These are phyloP conservation scores for Mesembryanthemum crystallinum DNA, from an alignment of 148 eudicot genomes.

Conservation along the genomic window DNA sequence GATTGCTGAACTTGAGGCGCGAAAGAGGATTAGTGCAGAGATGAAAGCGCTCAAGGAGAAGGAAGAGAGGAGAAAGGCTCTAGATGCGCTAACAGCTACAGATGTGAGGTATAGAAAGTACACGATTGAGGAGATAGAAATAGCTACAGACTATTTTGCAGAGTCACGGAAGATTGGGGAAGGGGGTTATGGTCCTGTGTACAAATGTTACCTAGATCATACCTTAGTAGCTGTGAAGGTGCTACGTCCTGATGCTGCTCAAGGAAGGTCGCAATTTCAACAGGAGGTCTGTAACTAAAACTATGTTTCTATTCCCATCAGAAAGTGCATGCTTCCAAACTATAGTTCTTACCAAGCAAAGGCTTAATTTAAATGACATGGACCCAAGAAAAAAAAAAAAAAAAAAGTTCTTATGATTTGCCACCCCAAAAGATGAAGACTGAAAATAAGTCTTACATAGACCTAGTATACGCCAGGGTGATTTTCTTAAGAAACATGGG, in stretches of 20 bases:
- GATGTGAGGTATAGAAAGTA: conserved; percentile 58
- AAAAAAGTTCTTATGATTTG: too few species aligned
- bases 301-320: too few species aligned
- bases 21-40: conserved; percentile 52
- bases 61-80: conserved; percentile 38
- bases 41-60: conserved; percentile 56
- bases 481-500: too few species aligned
- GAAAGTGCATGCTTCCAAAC: too few species aligned
- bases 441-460: too few species aligned
- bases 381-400: too few species aligned
- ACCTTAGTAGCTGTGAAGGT: conserved; percentile 82
- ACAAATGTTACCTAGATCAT: conserved; percentile 63
- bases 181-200: conserved; percentile 97
- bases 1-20: conserved; percentile 64
- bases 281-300: conserved; percentile 59
- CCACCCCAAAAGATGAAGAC: background rate
- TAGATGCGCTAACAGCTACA: conserved; percentile 18
- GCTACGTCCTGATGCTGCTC: conserved; percentile 96
- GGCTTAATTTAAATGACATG: too few species aligned
- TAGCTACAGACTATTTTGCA: conserved; percentile 62
- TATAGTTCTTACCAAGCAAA: too few species aligned
- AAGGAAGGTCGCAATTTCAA: conserved; percentile 88
- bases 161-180: conserved; percentile 78
- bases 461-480: too few species aligned
- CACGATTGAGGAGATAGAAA: conserved; percentile 83